phyloP scores from a whole-genome alignment of 441 rosid species.

The Aquilaria agallochum region DNA sequence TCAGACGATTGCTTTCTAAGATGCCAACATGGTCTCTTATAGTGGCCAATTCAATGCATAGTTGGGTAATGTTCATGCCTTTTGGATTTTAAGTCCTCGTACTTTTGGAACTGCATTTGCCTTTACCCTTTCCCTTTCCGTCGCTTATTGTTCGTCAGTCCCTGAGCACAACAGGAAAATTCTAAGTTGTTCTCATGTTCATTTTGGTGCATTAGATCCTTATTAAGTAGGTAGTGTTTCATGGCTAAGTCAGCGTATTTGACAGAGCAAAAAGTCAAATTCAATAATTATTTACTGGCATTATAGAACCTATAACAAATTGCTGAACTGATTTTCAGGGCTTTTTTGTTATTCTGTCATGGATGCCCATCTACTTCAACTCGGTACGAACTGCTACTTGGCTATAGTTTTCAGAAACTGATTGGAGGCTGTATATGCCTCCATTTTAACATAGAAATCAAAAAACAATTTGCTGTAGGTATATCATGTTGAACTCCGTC shows the following conservation, averaged over 20 bases:
- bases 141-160: too few species aligned
- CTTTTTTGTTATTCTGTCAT: constrained; percentile 91
- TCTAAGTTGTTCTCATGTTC: too few species aligned
- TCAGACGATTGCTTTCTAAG: constrained; percentile 72
- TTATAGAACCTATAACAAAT: too few species aligned
- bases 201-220: too few species aligned
- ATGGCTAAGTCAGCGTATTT: too few species aligned
- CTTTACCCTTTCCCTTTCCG: too few species aligned
- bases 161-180: too few species aligned
- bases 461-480: constrained; percentile 38
- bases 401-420: constrained; percentile 6
- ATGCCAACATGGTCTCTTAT: constrained; percentile 95
- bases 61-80: constrained; percentile 59
- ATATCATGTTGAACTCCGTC: constrained; percentile 86
- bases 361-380: constrained; percentile 98
- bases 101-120: too few species aligned
- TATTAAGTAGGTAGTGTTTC: too few species aligned
- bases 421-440: neutral
- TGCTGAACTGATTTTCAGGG: constrained; percentile 46
- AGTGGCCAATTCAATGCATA: constrained; percentile 90
- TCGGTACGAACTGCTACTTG: constrained; percentile 46
- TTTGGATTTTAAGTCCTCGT: too few species aligned
- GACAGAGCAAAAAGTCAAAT: too few species aligned
- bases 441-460: constrained; percentile 7
- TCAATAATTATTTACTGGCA: too few species aligned